Base-by-base conservation (phyloP, 352 stramenopile genomes). In the Pythium diclinum region DNA sequence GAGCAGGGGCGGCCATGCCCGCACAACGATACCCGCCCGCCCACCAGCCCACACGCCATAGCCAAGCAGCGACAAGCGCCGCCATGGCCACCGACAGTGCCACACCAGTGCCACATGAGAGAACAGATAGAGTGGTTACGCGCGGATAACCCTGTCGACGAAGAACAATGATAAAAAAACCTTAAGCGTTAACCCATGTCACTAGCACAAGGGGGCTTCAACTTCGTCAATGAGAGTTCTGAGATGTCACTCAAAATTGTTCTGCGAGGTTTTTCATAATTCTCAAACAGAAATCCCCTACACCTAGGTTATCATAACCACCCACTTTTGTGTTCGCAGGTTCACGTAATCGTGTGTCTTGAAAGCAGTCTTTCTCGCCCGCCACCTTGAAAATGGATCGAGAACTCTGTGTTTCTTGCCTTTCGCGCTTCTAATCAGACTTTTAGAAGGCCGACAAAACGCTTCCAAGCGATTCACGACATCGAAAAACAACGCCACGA, bases 1-100 rank as follows among this genome's bases (percentile, higher is more conserved):
- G 57, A 70, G 64, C 57, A 65, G 64, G 52, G 64, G 64, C 64
- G 40, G 62, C 55, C 62, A 68, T 58, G 46, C 23, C 33, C 36
- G n/a, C 28, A 60, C 44, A 51, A 51, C 44, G 44, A 51, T 28
- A 51, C 44, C 44, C 44, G 17, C 38, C 46, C 53, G 59, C 21
- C 62, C 48, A 65, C 48, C 33, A 44, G 34, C 48, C 30, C 17
- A 49, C 42, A 19, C 40, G 21, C 38, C 33, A 40, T 46, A 60
- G 49, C 55, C 44, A 65, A 58, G 30, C 62, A 68, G 62, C 54
- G 62, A 68, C 62, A 68, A 68, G 62, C 33, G 46, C 30, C 17
- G 47, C 49, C 38, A 40, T 63, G 57, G 25, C 46, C 58, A 58
- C 47, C 58, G 58, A 59, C 58, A 25, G 58, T 40, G 47, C 65